phyloP scores from a whole-genome alignment of 352 stramenopile species.

The Pythium aristosporum region DNA sequence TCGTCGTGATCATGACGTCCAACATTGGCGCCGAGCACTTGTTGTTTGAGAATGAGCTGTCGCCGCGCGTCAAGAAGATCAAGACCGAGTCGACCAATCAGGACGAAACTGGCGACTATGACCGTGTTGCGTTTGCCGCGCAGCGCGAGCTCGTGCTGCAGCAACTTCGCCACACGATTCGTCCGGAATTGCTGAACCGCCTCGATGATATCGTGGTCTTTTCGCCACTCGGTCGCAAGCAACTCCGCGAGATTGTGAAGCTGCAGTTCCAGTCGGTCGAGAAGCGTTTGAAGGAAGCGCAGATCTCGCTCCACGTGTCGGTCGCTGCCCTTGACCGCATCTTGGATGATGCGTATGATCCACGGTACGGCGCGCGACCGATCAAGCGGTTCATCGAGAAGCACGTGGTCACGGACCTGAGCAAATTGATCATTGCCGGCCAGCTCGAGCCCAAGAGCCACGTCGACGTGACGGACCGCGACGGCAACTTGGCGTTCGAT shows the following conservation, averaged over 20 bases:
- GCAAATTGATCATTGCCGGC: slow-evolving; percentile 63
- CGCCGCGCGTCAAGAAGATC: slow-evolving; percentile 62
- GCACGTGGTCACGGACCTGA: slow-evolving; percentile 90
- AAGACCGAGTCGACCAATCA: slow-evolving; percentile 26
- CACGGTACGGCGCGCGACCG: slow-evolving; percentile 93
- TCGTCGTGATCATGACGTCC: slow-evolving; percentile 97
- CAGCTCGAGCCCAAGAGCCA: slow-evolving; percentile 62
- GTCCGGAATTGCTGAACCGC: slow-evolving; percentile 96
- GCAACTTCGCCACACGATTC: slow-evolving; percentile 86
- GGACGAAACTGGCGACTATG: slow-evolving; percentile 28
- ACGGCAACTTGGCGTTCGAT: slow-evolving; percentile 52
- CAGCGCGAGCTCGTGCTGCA: slow-evolving; percentile 85
- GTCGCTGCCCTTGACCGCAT: slow-evolving; percentile 90
- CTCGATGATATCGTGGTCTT: slow-evolving; percentile 97
- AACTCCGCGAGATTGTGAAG: slow-evolving; percentile 92
- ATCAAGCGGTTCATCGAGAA: slow-evolving; percentile 96
- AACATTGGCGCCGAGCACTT: slow-evolving; percentile 95
- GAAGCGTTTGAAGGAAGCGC: slow-evolving; percentile 65
- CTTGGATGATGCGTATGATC: slow-evolving; percentile 91
- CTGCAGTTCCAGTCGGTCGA: slow-evolving; percentile 91
- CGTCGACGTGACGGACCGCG: slow-evolving; percentile 50
- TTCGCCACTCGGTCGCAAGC: slow-evolving; percentile 84
- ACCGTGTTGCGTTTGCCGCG: slow-evolving; percentile 39
- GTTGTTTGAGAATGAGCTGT: slow-evolving; percentile 61
- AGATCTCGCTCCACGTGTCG: slow-evolving; percentile 72